A percentile compares a stretch with the other conserved stretches of the same genome.
Conservation (phyloP, 2,329 filamentous ascomycete species). For the Clarireedia paspali region DNA sequence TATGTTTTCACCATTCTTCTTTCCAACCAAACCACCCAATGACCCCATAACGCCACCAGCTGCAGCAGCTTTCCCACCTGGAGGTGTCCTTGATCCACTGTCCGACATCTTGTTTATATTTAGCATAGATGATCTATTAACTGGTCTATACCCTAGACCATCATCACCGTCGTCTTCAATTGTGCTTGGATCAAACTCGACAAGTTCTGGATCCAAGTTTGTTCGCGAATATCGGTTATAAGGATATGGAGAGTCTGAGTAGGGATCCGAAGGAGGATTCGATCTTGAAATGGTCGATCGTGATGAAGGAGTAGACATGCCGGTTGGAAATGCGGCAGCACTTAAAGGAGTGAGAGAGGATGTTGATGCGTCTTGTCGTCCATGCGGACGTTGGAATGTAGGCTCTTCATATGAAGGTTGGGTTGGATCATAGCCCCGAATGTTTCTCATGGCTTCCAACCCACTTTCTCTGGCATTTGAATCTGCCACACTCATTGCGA, state of each 20-base stretch:
- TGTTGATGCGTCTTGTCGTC: constrained; percentile 16
- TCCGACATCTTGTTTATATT: constrained; percentile 24
- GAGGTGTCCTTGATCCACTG: constrained; percentile 15
- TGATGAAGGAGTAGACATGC: constrained; percentile 23
- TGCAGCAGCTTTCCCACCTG: constrained; percentile 32
- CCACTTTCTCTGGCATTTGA: constrained; percentile 58
- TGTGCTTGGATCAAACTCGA: constrained; percentile 54
- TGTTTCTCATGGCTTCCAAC: constrained; percentile 48
- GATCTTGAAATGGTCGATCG: constrained; percentile 21
- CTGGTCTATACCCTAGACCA: constrained; percentile 52
- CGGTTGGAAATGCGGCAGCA: constrained; percentile 25
- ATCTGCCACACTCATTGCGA: constrained; percentile 59
- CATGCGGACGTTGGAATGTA: constrained; percentile 6
- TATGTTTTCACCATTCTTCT: constrained; percentile 21
- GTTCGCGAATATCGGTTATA: constrained; percentile 24
- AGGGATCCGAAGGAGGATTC: constrained; percentile 21
- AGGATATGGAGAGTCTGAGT: constrained; percentile 20
- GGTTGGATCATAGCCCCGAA: constrained; percentile 22
- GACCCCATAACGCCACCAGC: constrained; percentile 32
- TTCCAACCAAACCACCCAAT: constrained; percentile 24
- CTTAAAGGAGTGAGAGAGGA: constrained; percentile 25
- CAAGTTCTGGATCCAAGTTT: constrained; percentile 24
- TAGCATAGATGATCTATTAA: constrained; percentile 46
- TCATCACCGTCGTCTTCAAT: constrained; percentile 88
- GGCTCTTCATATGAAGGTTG: constrained; percentile 11